Percentiles rank a stretch among this genome's conserved stretches.
Evolutionary conservation across 2,329 filamentous ascomycete genomes (phyloP).

Genomic region (Didymosphaeria variabile): DNA sequence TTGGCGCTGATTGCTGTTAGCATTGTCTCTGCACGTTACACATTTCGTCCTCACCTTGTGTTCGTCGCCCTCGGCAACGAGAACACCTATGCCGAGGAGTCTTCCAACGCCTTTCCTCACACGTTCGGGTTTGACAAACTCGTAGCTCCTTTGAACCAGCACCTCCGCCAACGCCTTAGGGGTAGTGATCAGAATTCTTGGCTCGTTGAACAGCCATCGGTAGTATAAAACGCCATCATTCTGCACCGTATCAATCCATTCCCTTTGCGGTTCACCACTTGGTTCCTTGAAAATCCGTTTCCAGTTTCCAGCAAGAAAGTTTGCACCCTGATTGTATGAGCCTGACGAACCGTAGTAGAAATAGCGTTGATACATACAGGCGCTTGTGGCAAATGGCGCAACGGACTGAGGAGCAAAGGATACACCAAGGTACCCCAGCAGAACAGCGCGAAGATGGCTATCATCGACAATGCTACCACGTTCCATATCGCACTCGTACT

Average conservation of each 20-base stretch:
- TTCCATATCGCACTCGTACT: conserved; percentile 48
- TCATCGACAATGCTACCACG: conserved; percentile 51
- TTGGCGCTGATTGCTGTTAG: conserved; percentile 48
- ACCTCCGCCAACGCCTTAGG: conserved; percentile 60
- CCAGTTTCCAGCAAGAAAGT: conserved; percentile 55
- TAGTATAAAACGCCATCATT: conserved; percentile 66
- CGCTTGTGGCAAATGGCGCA: conserved; percentile 66
- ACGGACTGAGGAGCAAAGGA: conserved; percentile 65
- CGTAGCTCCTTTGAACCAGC: conserved; percentile 60
- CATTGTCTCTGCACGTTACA: neutral
- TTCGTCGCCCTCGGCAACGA: conserved; percentile 89
- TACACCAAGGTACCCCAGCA: conserved; percentile 62
- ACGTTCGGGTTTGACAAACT: conserved; percentile 59
- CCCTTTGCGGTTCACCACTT: conserved; percentile 55
- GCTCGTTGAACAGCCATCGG: conserved; percentile 57
- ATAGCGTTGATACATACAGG: conserved; percentile 49
- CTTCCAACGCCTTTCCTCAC: conserved; percentile 65
- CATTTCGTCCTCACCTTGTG: conserved; percentile 68
- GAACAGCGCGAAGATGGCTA: conserved; percentile 46
- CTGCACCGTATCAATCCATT: conserved; percentile 62
- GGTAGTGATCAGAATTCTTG: conserved; percentile 56
- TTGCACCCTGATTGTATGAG: conserved; percentile 17
- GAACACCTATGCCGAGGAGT: conserved; percentile 74
- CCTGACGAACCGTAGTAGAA: neutral
- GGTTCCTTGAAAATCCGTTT: conserved; percentile 53